Percentiles rank a stretch among this genome's conserved stretches.
Conservation (phyloP, 2,329 filamentous ascomycete genomes). For the Penicillium polonicum region DNA sequence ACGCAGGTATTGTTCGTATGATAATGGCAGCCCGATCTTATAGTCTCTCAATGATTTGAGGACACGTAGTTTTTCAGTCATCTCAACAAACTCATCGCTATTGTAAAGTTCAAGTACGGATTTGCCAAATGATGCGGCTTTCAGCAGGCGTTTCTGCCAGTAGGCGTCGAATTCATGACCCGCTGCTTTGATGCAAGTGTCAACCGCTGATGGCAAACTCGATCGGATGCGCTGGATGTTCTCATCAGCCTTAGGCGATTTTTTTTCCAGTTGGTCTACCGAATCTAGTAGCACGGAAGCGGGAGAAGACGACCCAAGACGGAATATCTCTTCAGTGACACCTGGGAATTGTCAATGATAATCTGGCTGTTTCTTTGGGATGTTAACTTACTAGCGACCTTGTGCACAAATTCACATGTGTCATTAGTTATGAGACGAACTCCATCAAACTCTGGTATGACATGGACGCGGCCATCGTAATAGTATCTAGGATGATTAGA, state of each 20-base stretch:
- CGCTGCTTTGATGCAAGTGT: slow-evolving; percentile 88
- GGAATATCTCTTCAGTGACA: slow-evolving; percentile 84
- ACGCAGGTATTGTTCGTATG: slow-evolving; percentile 89
- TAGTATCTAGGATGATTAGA: slow-evolving; percentile 61
- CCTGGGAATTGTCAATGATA: slow-evolving; percentile 40
- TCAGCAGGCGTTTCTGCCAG: slow-evolving; percentile 95
- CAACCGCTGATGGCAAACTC: slow-evolving; percentile 86
- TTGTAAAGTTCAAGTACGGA: slow-evolving; percentile 96
- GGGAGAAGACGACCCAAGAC: slow-evolving; percentile 80
- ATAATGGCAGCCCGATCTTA: slow-evolving; percentile 83
- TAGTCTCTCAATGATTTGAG: slow-evolving; percentile 91
- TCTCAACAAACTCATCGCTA: slow-evolving; percentile 97
- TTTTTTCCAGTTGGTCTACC: slow-evolving; percentile 82
- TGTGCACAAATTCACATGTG: slow-evolving; percentile 95
- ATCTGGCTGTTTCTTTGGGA: neutral
- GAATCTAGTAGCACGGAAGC: slow-evolving; percentile 93
- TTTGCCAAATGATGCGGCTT: slow-evolving; percentile 95
- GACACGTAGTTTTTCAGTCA: slow-evolving; percentile 90
- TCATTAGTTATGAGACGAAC: slow-evolving; percentile 87
- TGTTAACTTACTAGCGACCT: slow-evolving; percentile 64
- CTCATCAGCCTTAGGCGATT: slow-evolving; percentile 95
- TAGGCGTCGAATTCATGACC: slow-evolving; percentile 86
- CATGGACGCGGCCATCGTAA: slow-evolving; percentile 87
- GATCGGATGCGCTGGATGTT: slow-evolving; percentile 92
- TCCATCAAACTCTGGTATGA: slow-evolving; percentile 86